Conservation (phyloP, 768 basidiomycete species). For the Tulasnella sp. region DNA sequence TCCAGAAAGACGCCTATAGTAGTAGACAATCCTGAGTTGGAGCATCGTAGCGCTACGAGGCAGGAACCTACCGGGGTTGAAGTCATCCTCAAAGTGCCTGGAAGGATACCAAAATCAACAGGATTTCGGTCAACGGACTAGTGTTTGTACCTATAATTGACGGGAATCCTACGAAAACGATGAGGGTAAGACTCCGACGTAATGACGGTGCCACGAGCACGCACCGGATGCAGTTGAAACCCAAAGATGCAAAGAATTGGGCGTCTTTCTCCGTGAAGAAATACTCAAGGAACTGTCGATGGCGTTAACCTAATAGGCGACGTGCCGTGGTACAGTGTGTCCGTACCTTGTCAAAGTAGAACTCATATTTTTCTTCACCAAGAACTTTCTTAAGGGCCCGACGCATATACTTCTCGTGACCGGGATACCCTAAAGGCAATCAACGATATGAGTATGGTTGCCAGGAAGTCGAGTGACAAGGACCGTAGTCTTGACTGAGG, state of each 20-base stretch:
- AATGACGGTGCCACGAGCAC: neutral
- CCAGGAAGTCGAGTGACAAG: neutral
- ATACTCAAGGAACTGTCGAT: slow-evolving; percentile 58
- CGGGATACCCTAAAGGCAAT: slow-evolving; percentile 46
- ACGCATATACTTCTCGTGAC: slow-evolving; percentile 69
- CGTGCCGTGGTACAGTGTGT: neutral
- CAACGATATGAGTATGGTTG: neutral
- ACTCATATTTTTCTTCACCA: slow-evolving; percentile 47
- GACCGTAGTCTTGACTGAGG: too few relatives aligned
- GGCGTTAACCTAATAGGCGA: neutral
- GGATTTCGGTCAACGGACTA: neutral
- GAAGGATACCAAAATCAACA: neutral
- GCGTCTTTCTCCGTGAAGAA: slow-evolving; percentile 72
- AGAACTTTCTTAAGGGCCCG: slow-evolving; percentile 52
- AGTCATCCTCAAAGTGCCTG: slow-evolving; percentile 40
- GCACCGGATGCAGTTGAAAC: slow-evolving; percentile 62
- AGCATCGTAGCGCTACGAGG: neutral
- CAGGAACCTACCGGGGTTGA: slow-evolving; percentile 44
- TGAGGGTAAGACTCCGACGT: neutral
- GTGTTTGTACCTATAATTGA: slow-evolving; percentile 50
- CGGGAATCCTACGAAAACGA: slow-evolving; percentile 32
- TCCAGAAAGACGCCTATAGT: slow-evolving; percentile 42
- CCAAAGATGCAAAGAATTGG: slow-evolving; percentile 62
- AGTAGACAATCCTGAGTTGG: neutral
- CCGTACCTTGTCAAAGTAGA: slow-evolving; percentile 85